Base-by-base conservation (phyloP, 768 basidiomycete species). In the Lepiota venenata region DNA sequence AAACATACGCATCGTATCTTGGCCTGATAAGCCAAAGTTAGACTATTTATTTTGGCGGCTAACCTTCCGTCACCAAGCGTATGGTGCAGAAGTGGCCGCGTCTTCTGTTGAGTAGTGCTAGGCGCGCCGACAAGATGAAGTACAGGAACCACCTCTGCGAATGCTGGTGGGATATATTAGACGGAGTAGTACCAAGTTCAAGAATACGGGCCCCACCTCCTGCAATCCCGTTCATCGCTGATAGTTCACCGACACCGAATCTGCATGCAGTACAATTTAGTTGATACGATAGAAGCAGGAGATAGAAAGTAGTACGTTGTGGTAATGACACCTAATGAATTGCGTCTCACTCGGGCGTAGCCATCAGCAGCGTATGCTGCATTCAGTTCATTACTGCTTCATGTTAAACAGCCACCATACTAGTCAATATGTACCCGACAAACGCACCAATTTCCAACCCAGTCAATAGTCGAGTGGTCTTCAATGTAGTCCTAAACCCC, bases 351-450 rank as follows among this genome's bases (percentile, higher is more conserved):
- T 54, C 95, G 81, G 16, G 94, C 91, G 67, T 96, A 96, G 10
- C 94, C 94, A 63, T 95, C 93, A 0, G 91, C 91, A 14, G 94
- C 94, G 68, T 97, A 97, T 0, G 91, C 78, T 0, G 91, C 88
- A 59, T 94, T 91, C 44, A 94, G 75, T 64, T 93, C 88, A 56
- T 92, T 91, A 60, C 89, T 90, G 55, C 1, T 20, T 9, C 6
- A 12, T 16, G 41, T 25, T 22, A 8, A 36, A 1, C 25, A 11
- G 4, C 14, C 2, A 41, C 5, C 16, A 8, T 10, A n/a, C n/a
- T n/a, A 12, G 50, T 2, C 1, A 8, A n/a, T 16, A 10, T 14
- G 4, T 4, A 37, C 11, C 27, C 11, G 47, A 14, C 9, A 0
- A 25, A 50, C 72, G 5, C 67, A 87, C 87, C 88, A 90, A 64